Evolutionary conservation across 495 filamentous ascomycete species (phyloP).

Genomic region (Neurospora discreta): DNA sequence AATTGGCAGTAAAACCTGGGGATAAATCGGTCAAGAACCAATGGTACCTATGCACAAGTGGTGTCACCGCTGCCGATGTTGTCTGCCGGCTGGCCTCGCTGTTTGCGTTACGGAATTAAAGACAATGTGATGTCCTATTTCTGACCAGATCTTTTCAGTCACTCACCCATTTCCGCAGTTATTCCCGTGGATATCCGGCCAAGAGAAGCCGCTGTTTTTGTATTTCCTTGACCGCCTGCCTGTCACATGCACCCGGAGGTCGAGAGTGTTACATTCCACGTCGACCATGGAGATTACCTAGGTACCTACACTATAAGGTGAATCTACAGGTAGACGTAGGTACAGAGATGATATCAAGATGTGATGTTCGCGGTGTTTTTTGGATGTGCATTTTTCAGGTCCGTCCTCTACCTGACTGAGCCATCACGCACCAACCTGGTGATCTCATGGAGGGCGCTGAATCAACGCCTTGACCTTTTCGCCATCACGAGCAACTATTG

Average conservation of each 20-base stretch:
- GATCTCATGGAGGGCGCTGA: background rate
- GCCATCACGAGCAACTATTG: background rate
- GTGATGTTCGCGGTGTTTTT: background rate
- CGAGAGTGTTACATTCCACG: background rate
- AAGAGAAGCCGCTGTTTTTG: background rate
- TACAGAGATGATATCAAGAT: background rate
- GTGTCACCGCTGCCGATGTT: background rate
- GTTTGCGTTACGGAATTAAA: background rate
- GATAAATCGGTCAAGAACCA: background rate
- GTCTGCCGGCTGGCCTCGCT: background rate
- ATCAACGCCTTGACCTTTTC: background rate
- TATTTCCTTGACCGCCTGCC: background rate
- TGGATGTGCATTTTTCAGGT: background rate
- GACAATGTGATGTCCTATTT: background rate
- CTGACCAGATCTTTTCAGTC: no score
- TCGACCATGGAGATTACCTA: background rate
- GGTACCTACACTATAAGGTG: no score
- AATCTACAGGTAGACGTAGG: no score
- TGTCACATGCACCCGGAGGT: background rate
- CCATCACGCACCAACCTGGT: background rate
- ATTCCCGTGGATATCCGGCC: background rate
- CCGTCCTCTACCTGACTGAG: background rate
- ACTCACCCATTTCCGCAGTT: background rate
- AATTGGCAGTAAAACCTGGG: background rate
- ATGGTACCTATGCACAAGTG: background rate